Evolutionary conservation across 108 stramenopile species (phyloP).

Genomic region (Stephanodiscus triporus): DNA sequence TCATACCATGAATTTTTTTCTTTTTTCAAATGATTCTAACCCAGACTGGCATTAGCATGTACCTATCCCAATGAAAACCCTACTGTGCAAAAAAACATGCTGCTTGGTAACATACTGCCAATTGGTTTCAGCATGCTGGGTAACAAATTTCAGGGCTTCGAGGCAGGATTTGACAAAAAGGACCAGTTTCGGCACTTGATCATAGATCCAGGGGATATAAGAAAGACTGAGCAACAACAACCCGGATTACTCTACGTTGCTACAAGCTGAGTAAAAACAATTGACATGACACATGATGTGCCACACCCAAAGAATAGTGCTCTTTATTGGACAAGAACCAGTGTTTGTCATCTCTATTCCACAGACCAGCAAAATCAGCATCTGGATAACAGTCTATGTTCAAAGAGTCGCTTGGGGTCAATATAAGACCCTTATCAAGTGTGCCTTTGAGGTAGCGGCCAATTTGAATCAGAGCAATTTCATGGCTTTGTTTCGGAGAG

Average conservation of each 20-base stretch:
- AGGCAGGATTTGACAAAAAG: neutral
- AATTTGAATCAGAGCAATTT: no score
- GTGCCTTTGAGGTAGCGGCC: no score
- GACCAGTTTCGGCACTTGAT: neutral
- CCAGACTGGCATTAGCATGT: no score
- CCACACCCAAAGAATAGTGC: no score
- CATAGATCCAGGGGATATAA: conserved; percentile 1
- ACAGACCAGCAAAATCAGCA: neutral
- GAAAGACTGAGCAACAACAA: neutral
- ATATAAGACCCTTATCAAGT: neutral
- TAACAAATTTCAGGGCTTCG: conserved; percentile 9
- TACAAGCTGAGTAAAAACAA: conserved; percentile 1
- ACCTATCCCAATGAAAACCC: no score
- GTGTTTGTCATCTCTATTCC: neutral
- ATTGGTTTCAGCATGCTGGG: no score
- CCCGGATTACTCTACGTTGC: conserved; percentile 11
- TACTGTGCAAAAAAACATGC: no score
- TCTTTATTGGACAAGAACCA: no score
- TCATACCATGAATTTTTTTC: no score
- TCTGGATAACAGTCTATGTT: neutral
- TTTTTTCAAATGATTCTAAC: no score
- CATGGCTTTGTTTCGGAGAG: no score
- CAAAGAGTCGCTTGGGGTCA: neutral
- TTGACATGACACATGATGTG: neutral
- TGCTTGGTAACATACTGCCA: no score